Conservation (phyloP, 768 basidiomycete genomes). For the Mycena pura region DNA sequence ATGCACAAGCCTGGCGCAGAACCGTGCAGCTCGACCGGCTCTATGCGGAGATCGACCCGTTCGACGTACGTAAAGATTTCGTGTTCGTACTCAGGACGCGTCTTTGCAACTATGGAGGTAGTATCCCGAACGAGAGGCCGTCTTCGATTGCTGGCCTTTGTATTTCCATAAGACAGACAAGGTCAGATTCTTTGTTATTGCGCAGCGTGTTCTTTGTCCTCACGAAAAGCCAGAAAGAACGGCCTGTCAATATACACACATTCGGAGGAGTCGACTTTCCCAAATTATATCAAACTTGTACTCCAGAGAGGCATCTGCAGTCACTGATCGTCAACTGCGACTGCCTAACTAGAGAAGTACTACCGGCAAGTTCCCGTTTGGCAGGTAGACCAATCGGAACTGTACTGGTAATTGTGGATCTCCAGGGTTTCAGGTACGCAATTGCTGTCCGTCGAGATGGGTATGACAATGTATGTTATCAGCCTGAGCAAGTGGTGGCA, state of each 20-base stretch:
- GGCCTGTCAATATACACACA: conserved; percentile 72
- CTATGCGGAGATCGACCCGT: conserved; percentile 68
- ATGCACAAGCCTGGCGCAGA: conserved; percentile 73
- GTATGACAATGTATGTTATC: neutral
- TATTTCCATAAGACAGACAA: conserved; percentile 87
- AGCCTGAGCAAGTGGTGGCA: conserved; percentile 80
- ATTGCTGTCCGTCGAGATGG: neutral
- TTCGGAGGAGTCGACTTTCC: conserved; percentile 66
- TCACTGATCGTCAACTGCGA: conserved; percentile 71
- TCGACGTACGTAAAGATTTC: conserved; percentile 61
- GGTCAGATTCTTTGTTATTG: conserved; percentile 42
- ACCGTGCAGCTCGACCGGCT: conserved; percentile 69
- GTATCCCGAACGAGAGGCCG: conserved; percentile 73
- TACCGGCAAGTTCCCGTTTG: conserved; percentile 67
- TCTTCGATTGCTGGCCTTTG: conserved; percentile 81
- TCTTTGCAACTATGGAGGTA: conserved; percentile 30
- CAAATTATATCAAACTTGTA: conserved; percentile 60
- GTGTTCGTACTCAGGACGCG: neutral
- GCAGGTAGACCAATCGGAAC: conserved; percentile 58
- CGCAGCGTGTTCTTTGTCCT: no score
- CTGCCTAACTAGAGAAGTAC: conserved; percentile 66
- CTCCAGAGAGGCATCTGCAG: conserved; percentile 69
- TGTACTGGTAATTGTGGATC: conserved; percentile 70
- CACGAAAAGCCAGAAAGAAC: conserved; percentile 57
- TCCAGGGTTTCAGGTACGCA: conserved; percentile 75